These are phyloP conservation scores for Cystoisospora suis DNA, from an alignment of 169 alveolate species.

Conservation along the genomic window DNA sequence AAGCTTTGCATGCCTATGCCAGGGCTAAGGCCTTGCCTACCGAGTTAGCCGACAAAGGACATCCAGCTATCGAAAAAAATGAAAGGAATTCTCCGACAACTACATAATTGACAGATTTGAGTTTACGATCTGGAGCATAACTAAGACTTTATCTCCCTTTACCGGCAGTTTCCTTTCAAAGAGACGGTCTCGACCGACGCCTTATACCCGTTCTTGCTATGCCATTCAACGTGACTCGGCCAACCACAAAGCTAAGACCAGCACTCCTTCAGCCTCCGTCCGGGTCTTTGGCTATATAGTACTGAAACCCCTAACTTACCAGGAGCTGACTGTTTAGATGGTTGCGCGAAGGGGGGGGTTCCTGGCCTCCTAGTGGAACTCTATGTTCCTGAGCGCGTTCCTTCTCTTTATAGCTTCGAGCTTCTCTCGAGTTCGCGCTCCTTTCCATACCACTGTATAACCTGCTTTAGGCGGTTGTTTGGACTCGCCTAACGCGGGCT, in stretches of 20 bases:
- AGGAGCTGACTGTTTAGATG: too few species aligned
- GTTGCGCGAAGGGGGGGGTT: too few species aligned
- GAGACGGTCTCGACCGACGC: not conserved
- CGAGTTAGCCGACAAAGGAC: too few species aligned
- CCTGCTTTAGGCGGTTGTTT: not conserved
- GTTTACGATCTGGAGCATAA: not conserved
- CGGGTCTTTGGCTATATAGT: not conserved
- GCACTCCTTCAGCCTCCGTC: too few species aligned
- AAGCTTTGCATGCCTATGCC: too few species aligned
- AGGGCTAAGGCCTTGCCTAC: too few species aligned
- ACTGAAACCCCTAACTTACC: too few species aligned
- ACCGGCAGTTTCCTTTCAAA: not conserved
- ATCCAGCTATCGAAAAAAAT: too few species aligned
- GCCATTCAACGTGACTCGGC: not conserved
- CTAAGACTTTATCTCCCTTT: not conserved
- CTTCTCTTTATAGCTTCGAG: not conserved
- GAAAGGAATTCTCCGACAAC: too few species aligned
- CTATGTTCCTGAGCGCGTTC: too few species aligned
- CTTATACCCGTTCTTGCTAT: not conserved
- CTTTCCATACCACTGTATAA: not conserved
- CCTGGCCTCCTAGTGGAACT: too few species aligned
- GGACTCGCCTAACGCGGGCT: too few species aligned
- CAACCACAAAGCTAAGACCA: not conserved
- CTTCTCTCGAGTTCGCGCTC: not conserved
- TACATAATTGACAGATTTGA: not conserved